Conservation (phyloP, 116 monocot genomes). For the Trichopus zeylanicus region DNA sequence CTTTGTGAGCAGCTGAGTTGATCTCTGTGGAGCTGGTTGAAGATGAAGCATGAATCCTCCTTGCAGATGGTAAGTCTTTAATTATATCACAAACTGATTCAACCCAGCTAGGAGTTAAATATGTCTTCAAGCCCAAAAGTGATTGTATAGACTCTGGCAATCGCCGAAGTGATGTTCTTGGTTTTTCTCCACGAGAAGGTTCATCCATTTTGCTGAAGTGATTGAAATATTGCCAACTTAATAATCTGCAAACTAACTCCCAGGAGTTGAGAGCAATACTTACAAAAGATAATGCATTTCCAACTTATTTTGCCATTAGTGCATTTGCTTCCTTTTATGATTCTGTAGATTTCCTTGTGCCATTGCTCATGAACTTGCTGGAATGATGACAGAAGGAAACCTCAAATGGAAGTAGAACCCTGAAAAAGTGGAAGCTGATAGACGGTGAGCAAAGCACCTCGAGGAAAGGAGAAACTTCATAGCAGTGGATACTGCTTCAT, state of each 20-base stretch:
- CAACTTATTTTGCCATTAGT: too few species aligned
- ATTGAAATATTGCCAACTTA: too few species aligned
- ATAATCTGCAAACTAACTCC: background rate
- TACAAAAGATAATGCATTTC: too few species aligned
- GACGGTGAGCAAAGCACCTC: too few species aligned
- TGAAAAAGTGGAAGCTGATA: too few species aligned
- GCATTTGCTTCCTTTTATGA: too few species aligned
- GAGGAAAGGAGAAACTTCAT: too few species aligned
- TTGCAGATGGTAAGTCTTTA: slow-evolving; percentile 18
- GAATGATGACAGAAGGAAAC: background rate
- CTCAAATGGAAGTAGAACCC: too few species aligned
- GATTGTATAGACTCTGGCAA: slow-evolving; percentile 15
- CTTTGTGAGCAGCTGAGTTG: background rate
- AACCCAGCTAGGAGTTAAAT: slow-evolving; percentile 30
- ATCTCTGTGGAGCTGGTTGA: slow-evolving; percentile 9
- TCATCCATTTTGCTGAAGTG: slow-evolving; percentile 12
- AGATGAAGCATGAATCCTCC: background rate
- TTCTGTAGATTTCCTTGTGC: too few species aligned
- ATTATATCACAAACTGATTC: slow-evolving; percentile 38
- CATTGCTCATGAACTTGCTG: background rate
- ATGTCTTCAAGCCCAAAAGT: slow-evolving; percentile 29
- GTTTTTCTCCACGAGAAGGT: slow-evolving; percentile 3
- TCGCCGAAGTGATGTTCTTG: background rate
- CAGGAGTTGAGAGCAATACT: background rate
- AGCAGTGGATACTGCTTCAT: too few species aligned